Evolutionary conservation across 345 rosid genomes (phyloP).

Genomic region (Triadica sebifera): DNA sequence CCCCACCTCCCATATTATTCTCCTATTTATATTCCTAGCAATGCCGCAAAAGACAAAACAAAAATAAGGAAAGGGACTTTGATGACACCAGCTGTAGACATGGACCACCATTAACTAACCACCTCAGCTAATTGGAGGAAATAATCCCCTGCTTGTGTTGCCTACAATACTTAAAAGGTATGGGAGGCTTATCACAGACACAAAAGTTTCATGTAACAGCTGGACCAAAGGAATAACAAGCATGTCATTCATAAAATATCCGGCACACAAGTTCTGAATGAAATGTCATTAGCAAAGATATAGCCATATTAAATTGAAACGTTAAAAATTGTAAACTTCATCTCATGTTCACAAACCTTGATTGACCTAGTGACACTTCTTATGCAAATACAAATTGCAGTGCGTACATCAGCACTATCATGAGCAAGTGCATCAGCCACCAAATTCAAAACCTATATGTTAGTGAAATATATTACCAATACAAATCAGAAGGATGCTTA

Average conservation of each 20-base stretch:
- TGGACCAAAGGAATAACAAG: constrained; percentile 62
- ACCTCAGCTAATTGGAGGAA: no score
- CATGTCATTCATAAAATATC: constrained; percentile 54
- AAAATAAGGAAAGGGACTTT: no score
- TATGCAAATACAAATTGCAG: constrained; percentile 76
- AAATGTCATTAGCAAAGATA: constrained; percentile 38
- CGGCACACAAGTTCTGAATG: constrained; percentile 90
- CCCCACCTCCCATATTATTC: no score
- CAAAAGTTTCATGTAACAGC: constrained; percentile 61
- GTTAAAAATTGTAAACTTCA: constrained; percentile 16
- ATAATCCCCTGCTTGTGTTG: no score
- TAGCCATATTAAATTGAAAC: constrained; percentile 2
- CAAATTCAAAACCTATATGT: constrained; percentile 49
- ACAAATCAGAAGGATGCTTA: neutral
- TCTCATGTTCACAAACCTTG: constrained; percentile 57
- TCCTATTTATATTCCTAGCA: no score
- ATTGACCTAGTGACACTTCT: constrained; percentile 74
- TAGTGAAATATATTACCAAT: constrained; percentile 23
- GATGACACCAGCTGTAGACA: no score
- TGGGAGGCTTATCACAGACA: no score
- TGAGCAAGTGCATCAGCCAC: constrained; percentile 55
- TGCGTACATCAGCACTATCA: constrained; percentile 58
- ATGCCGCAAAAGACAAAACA: no score
- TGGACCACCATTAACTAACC: no score
- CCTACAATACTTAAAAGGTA: no score